phyloP scores from a whole-genome alignment of 2,329 filamentous ascomycete species.

The Exophiala viscosa region DNA sequence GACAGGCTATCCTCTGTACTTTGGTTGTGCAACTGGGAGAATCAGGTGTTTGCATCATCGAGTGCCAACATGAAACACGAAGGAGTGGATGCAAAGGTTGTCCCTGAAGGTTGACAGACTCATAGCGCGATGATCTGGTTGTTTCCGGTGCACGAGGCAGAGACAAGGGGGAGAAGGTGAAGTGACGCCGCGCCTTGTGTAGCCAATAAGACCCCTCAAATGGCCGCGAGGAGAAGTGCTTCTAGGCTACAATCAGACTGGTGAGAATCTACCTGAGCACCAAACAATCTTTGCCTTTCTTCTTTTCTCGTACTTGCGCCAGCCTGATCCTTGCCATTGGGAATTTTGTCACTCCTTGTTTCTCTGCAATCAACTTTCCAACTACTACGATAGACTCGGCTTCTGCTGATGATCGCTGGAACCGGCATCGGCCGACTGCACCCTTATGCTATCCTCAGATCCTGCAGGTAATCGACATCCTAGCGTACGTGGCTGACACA shows the following conservation, averaged over 20 bases:
- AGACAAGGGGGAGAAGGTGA: constrained; percentile 2
- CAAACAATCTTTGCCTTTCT: neutral
- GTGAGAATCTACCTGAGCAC: neutral
- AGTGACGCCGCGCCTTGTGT: neutral
- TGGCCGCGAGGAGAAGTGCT: neutral
- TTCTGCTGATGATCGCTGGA: neutral
- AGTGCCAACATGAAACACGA: neutral
- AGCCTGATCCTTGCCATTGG: constrained; percentile 12
- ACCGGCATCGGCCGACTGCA: neutral
- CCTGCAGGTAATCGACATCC: neutral
- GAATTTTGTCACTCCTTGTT: constrained; percentile 3
- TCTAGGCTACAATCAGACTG: neutral
- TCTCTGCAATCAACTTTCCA: constrained; percentile 5
- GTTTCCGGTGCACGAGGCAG: constrained; percentile 1
- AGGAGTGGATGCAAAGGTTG: neutral
- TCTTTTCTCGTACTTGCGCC: neutral
- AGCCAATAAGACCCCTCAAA: neutral
- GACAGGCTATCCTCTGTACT: neutral
- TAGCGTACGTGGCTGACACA: neutral
- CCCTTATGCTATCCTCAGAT: neutral
- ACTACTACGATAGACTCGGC: too few relatives aligned
- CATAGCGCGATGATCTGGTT: neutral
- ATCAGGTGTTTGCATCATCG: constrained; percentile 4
- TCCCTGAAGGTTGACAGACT: constrained; percentile 1
- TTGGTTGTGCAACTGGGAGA: neutral